Percentiles rank a stretch among this genome's conserved stretches.
Conservation (phyloP, 2,329 filamentous ascomycete species). For the Trichoderma sp. region DNA sequence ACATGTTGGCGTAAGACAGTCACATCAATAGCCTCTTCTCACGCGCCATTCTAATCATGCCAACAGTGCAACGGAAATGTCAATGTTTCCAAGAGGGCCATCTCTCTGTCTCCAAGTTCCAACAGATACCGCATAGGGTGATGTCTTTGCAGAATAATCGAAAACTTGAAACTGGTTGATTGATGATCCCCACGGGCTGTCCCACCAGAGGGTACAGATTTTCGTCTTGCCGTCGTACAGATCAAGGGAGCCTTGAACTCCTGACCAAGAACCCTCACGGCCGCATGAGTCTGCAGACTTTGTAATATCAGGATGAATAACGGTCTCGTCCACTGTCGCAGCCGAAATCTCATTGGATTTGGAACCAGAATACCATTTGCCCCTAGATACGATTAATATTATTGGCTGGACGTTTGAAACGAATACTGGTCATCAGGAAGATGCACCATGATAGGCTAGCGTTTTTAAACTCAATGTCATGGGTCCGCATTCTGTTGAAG, state of each 20-base stretch:
- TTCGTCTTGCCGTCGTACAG: not conserved
- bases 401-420: not conserved
- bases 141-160: not conserved
- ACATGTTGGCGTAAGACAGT: not conserved
- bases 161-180: not conserved
- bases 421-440: rapidly evolving
- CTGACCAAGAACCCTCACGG: not conserved
- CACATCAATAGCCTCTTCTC: not conserved
- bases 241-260: not conserved
- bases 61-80: not conserved
- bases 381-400: not conserved
- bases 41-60: not conserved
- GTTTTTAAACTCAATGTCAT: not conserved
- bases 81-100: not conserved
- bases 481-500: not conserved
- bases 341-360: not conserved
- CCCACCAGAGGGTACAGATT: not conserved
- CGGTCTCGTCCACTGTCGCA: not conserved
- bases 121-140: not conserved
- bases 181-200: not conserved
- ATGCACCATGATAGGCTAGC: not conserved
- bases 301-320: not conserved
- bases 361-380: not conserved
- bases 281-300: not conserved
- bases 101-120: not conserved